Percentiles rank a stretch among this genome's conserved stretches.
Evolutionary conservation across 345 rosid species (phyloP).

Genomic region (Hypericum androsaemum): DNA sequence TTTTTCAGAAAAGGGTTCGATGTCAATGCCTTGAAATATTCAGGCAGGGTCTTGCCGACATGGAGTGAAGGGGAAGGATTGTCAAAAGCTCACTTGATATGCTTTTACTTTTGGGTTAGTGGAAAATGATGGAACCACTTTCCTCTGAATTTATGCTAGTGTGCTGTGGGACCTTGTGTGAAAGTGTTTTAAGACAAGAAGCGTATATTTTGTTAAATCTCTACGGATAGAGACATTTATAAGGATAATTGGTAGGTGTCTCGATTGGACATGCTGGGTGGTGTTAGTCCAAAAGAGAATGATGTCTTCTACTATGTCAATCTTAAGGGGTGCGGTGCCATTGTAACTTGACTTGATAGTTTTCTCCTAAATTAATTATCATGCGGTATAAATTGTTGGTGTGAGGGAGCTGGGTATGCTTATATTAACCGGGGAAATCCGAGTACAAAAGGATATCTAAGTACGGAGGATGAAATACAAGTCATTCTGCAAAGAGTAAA

Average conservation of each 20-base stretch:
- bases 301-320: constrained; percentile 4
- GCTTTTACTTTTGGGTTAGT: constrained; percentile 38
- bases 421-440: too few species aligned
- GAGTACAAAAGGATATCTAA: too few species aligned
- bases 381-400: too few species aligned
- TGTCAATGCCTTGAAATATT: constrained; percentile 36
- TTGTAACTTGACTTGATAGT: too few species aligned
- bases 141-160: constrained; percentile 30
- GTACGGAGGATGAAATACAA: too few species aligned
- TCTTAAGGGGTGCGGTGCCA: too few species aligned
- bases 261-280: constrained; percentile 1
- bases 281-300: constrained; percentile 12
- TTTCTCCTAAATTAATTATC: too few species aligned
- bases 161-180: constrained; percentile 58
- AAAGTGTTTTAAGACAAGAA: constrained; percentile 6
- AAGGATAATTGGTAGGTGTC: constrained; percentile 3
- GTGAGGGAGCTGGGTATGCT: too few species aligned
- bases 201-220: too few species aligned
- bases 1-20: constrained; percentile 30
- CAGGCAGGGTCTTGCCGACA: constrained; percentile 29
- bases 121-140: constrained; percentile 63
- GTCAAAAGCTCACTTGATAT: constrained; percentile 52
- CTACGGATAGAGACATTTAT: constrained; percentile 6
- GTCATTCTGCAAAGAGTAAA: too few species aligned
- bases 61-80: constrained; percentile 26